Base-by-base conservation (phyloP, 2,329 filamentous ascomycete species). In the Decorospora gaudefroyi region DNA sequence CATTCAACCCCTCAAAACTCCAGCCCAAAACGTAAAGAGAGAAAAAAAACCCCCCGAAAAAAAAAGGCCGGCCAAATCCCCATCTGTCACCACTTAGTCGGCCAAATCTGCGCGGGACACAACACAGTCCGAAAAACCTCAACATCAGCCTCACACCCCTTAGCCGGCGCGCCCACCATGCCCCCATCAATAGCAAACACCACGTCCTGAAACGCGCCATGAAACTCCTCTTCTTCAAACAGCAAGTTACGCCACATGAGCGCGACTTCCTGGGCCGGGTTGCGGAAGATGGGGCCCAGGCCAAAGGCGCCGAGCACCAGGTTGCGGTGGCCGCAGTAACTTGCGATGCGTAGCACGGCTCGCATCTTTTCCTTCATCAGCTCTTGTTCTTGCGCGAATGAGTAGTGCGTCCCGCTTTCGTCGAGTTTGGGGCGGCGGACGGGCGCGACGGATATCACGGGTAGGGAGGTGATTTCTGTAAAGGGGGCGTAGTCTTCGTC, bases 321-420 rank as follows among this genome's bases (percentile, higher is more conserved):
- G 45, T 70, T 71, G 29, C 53, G 55, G 54, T 71, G 65, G 15
- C 67, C 65, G 40, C 66, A 71, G 27, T 68, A 67, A 9, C 64
- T 80, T 51, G 86, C 87, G 51, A 90, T 88, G 32, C 83, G 79
- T 12, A 90, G 78, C 2, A 86, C 83, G 1, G 82, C 81, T 15
- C 83, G 81, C 67, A 90, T 84, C 70, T 90, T 89, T 59, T 86
- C 83, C 59, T 78, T 79, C 71, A 88, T 86, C 65, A 89, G 77
- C 53, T 87, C 82, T 49, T 80, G 80, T 70, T 90, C 87, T 58
- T 84, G 77, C 3, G 77, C 75, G 67, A 91, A 90, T 0, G 85
- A 86, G 69, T 89, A 90, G 51, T 81, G 81, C 49, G 76, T 76
- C n/a, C 83, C 84, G 34, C 77, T 76, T 46, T 83, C 80, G 57